Evolutionary conservation across 1,139 yeast species (phyloP), one percentile per base, ranked within the genome.

Genomic region (Taphrina confusa): DNA sequence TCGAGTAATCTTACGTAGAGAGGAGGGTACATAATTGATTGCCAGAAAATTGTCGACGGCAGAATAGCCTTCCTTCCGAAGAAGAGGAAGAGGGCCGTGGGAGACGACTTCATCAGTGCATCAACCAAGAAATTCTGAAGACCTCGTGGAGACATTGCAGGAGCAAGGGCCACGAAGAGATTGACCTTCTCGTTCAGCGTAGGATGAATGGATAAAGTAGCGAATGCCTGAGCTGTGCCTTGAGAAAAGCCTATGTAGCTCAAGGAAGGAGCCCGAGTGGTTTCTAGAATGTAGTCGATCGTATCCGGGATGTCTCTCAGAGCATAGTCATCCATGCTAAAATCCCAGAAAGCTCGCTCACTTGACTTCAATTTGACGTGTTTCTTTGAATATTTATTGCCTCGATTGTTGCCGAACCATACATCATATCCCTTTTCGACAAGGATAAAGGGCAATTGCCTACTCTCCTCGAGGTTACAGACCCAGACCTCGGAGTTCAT

Each of bases 401-500:
- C 96, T 59, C 96, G 75, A 69, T 89, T 89, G 71, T 89, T 89
- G 1, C 96, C 96, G 65, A 89, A 74, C 91, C 94, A 89, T n/a
- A 89, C 95, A 69, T 89, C 96, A 70, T 83, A 89, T 1, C 96
- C 96, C 63, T 83, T 71, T 64, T 87, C 91, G 61, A 85, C 87
- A 49, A 91, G 76, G 1, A 82, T 75, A 68, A 87, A 85, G 0
- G 97, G 96, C 59, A 91, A 72, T 68, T 87, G 87, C 57, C 79
- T 77, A 40, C 80, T 70, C 46, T 82, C 80, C 14, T 83, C 81
- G 34, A 83, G 71, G 27, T 70, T 70, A 30, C 92, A 81, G 47
- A 87, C 82, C 97, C 96, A 88, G 6, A 91, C 81, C 68, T 91
- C 97, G 56, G 94, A 83, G 69, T 85, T 83, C 97, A 91, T 91